These are phyloP conservation scores for Cercospora nicotianae DNA, from an alignment of 2,329 filamentous ascomycete genomes.

Conservation along the genomic window DNA sequence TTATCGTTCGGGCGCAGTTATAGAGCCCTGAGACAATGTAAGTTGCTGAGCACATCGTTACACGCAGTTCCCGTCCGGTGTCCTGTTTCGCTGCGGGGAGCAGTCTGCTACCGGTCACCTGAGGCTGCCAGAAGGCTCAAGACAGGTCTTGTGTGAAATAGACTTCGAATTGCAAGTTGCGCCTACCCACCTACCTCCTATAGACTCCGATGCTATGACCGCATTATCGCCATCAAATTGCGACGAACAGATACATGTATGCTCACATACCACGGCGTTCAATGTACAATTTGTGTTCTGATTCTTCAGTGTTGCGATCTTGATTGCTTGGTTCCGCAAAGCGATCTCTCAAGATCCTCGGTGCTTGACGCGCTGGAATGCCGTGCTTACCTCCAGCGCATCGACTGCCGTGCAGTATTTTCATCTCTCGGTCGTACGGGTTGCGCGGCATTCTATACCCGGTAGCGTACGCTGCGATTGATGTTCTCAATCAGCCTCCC, in stretches of 20 bases:
- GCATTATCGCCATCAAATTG: not conserved
- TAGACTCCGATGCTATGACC: slow-evolving; percentile 1
- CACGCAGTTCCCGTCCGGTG: not conserved
- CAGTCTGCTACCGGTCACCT: not conserved
- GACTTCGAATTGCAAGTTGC: not conserved
- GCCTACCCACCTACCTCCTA: not conserved
- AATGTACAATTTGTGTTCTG: not conserved
- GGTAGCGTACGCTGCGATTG: slow-evolving; percentile 27
- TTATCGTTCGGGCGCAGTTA: not conserved
- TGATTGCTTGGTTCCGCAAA: not conserved
- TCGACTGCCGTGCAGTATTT: not conserved
- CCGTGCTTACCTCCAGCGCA: not conserved
- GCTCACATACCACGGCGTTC: not conserved
- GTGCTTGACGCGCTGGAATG: not conserved
- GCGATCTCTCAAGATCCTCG: not conserved
- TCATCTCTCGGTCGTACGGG: not conserved
- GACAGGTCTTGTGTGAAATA: not conserved
- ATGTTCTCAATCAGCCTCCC: slow-evolving; percentile 23
- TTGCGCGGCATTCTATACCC: slow-evolving; percentile 19
- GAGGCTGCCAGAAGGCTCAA: not conserved
- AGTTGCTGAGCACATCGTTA: not conserved
- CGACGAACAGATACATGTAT: not conserved
- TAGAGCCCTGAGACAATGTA: not conserved
- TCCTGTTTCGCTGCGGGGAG: not conserved
- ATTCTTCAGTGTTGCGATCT: not conserved